phyloP scores from a whole-genome alignment of 805 yeast species.

The Ogataea chonburiensis region DNA sequence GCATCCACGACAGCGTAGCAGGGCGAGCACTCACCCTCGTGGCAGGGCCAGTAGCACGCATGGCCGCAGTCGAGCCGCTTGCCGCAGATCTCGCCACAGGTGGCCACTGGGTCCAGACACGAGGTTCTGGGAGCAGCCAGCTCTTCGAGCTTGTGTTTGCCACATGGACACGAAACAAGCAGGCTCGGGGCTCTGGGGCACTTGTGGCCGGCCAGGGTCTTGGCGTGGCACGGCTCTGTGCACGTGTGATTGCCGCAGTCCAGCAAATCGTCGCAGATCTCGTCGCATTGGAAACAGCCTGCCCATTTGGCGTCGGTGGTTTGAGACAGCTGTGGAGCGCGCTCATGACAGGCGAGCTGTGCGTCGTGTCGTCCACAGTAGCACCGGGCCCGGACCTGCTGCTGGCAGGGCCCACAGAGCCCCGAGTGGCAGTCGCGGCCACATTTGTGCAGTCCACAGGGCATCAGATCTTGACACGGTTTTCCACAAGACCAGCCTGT shows the following conservation, averaged over 20 bases:
- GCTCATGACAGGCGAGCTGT: constrained; percentile 44
- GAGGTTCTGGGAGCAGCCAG: constrained; percentile 42
- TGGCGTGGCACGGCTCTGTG: constrained; percentile 51
- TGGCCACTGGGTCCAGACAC: constrained; percentile 80
- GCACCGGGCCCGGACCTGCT: constrained; percentile 49
- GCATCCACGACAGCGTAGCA: constrained; percentile 54
- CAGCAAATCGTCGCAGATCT: constrained; percentile 43
- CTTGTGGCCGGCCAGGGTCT: constrained; percentile 28
- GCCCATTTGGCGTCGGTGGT: constrained; percentile 38
- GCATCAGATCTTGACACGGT: constrained; percentile 58
- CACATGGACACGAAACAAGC: constrained; percentile 76
- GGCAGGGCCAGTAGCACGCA: constrained; percentile 66
- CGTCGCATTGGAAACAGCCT: constrained; percentile 52
- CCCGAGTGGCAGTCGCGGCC: constrained; percentile 69
- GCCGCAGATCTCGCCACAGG: constrained; percentile 65
- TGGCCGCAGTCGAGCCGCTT: constrained; percentile 72
- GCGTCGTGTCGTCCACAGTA: constrained; percentile 68
- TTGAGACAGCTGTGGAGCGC: constrained; percentile 36
- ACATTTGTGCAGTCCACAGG: constrained; percentile 75
- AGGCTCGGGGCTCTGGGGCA: constrained; percentile 67
- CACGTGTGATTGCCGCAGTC: constrained; percentile 68
- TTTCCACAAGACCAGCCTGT: constrained; percentile 68
- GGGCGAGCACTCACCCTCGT: constrained; percentile 68
- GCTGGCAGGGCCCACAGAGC: constrained; percentile 72
- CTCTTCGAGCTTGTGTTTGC: constrained; percentile 51